phyloP scores from a whole-genome alignment of 768 basidiomycete species.

The Agaricus bisporus region DNA sequence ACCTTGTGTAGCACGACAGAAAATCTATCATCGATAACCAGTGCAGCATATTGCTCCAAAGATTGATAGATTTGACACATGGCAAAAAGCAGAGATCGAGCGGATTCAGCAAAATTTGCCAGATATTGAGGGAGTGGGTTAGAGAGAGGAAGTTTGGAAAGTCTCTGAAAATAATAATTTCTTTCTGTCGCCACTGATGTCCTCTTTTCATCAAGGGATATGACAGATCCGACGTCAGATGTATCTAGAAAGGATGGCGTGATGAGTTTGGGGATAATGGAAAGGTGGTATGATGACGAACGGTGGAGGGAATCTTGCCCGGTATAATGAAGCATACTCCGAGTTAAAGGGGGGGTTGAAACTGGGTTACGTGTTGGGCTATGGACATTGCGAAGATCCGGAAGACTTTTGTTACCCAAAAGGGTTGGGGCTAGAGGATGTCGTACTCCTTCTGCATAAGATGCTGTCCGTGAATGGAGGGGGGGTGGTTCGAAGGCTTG shows the following conservation, averaged over 20 bases:
- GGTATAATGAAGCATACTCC: neutral
- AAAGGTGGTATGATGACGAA: conserved; percentile 25
- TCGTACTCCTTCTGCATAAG: conserved; percentile 17
- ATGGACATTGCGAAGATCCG: conserved; percentile 54
- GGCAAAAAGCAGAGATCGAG: conserved; percentile 88
- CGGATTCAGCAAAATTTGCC: conserved; percentile 72
- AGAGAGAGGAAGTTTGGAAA: conserved; percentile 70
- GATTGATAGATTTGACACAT: conserved; percentile 88
- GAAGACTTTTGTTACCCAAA: conserved; percentile 73
- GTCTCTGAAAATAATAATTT: conserved; percentile 91
- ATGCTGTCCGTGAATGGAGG: conserved; percentile 44
- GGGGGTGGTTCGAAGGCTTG: conserved; percentile 24
- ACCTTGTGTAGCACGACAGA: conserved; percentile 78
- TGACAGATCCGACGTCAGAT: conserved; percentile 24
- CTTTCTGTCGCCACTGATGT: conserved; percentile 73
- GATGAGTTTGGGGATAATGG: conserved; percentile 17
- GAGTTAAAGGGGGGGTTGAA: conserved; percentile 1
- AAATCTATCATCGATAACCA: conserved; percentile 77
- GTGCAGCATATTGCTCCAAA: conserved; percentile 80
- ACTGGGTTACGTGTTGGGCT: conserved; percentile 7
- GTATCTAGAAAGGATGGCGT: conserved; percentile 27
- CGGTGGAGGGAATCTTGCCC: conserved; percentile 10
- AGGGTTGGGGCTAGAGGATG: neutral
- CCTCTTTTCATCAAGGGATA: conserved; percentile 13
- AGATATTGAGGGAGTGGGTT: conserved; percentile 68